Evolutionary conservation across 1,139 yeast genomes (phyloP).

Genomic region (Blastobotrys capitulatus): DNA sequence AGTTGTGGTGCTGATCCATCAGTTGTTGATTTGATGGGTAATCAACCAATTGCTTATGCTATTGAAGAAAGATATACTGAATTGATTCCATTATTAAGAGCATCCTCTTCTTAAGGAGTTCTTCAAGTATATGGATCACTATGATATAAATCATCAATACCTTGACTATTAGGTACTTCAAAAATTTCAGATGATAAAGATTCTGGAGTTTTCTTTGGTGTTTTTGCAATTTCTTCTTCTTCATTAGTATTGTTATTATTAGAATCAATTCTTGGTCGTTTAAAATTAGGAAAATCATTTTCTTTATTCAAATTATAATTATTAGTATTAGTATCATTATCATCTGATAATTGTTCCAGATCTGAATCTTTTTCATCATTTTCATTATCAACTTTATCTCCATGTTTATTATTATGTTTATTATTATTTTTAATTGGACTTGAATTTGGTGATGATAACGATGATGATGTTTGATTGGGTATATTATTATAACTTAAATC

Average conservation of each 20-base stretch:
- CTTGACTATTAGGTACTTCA: constrained; percentile 4
- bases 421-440: neutral
- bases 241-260: neutral
- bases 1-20: constrained; percentile 16
- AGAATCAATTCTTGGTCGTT: neutral
- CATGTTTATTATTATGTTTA: neutral
- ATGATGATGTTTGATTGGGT: too few species aligned
- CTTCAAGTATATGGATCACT: neutral
- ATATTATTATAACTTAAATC: neutral
- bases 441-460: too few species aligned
- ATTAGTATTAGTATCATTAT: neutral
- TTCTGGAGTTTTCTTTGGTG: neutral
- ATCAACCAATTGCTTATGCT: constrained; percentile 18
- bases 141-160: neutral
- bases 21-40: constrained; percentile 14
- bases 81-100: constrained; percentile 6
- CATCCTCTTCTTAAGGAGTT: neutral
- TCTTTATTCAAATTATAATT: neutral
- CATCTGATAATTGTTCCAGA: neutral
- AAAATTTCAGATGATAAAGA: neutral
- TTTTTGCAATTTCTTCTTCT: neutral
- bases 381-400: neutral
- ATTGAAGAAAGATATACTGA: constrained; percentile 17
- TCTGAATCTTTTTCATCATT: neutral
- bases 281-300: neutral